Conservation (phyloP, 352 stramenopile genomes). For the Globisporangium yorkense region DNA sequence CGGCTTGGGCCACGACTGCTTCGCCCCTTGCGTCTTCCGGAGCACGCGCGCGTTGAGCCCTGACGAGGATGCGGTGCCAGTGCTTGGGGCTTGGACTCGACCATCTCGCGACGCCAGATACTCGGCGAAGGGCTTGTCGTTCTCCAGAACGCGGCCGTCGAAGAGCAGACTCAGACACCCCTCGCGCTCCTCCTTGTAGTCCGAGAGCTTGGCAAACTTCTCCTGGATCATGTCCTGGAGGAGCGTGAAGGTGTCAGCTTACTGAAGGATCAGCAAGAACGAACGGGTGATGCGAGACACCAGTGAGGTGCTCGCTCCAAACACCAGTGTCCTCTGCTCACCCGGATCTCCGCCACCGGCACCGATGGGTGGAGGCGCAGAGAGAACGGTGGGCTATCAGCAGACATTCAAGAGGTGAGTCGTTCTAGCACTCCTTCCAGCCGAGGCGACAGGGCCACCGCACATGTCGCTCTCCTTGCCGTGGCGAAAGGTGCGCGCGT, state of each 20-base stretch:
- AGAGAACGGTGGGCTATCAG: constrained; percentile 25
- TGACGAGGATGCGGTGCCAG: too few species aligned
- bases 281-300: too few species aligned
- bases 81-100: background rate
- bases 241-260: too few species aligned
- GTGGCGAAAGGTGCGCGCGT: constrained; percentile 44
- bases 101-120: constrained; percentile 21
- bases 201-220: constrained; percentile 28
- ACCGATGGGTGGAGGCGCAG: constrained; percentile 37
- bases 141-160: constrained; percentile 32
- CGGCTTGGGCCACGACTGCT: constrained; percentile 32
- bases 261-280: too few species aligned
- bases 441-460: background rate
- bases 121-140: constrained; percentile 29
- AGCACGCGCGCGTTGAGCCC: too few species aligned
- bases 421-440: too few species aligned
- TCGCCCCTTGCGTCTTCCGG: too few species aligned
- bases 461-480: constrained; percentile 37
- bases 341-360: constrained; percentile 39
- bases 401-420: too few species aligned
- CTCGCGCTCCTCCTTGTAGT: constrained; percentile 30
- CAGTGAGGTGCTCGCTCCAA: background rate
- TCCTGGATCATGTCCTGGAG: constrained; percentile 39
- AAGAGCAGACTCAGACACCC: constrained; percentile 40
- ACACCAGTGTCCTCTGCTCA: constrained; percentile 9